phyloP scores from a whole-genome alignment of 2,329 filamentous ascomycete genomes.

The Coniochaeta pulveracea region DNA sequence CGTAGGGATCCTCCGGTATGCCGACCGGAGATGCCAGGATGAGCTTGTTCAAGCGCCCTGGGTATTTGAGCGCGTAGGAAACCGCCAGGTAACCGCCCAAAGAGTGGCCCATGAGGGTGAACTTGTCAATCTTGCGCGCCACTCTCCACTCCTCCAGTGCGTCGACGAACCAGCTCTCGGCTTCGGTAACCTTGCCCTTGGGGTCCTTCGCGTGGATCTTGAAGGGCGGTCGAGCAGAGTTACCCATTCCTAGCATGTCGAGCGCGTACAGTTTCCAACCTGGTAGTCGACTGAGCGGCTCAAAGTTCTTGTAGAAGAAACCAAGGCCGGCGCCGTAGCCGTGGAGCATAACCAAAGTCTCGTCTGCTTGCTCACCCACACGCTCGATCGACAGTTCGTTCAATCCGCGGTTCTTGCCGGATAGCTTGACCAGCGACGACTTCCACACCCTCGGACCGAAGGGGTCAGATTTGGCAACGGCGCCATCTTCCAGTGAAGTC shows the following conservation, averaged over 20 bases:
- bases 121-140: slow-evolving; percentile 78
- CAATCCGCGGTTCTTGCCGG: slow-evolving; percentile 74
- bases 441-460: slow-evolving; percentile 79
- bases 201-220: slow-evolving; percentile 73
- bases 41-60: slow-evolving; percentile 86
- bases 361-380: slow-evolving; percentile 64
- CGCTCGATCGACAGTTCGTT: slow-evolving; percentile 92
- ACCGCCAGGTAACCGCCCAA: slow-evolving; percentile 91
- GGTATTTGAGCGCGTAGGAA: slow-evolving; percentile 93
- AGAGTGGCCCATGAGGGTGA: slow-evolving; percentile 87
- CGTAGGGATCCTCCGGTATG: slow-evolving; percentile 88
- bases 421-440: slow-evolving; percentile 71
- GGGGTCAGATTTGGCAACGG: slow-evolving; percentile 49
- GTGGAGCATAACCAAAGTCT: slow-evolving; percentile 91
- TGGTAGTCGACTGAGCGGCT: slow-evolving; percentile 63
- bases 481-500: slow-evolving; percentile 23
- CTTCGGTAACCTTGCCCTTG: slow-evolving; percentile 74
- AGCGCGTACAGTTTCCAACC: slow-evolving; percentile 88
- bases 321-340: slow-evolving; percentile 93
- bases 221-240: slow-evolving; percentile 75
- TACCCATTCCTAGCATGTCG: slow-evolving; percentile 93
- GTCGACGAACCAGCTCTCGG: slow-evolving; percentile 93
- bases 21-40: slow-evolving; percentile 92
- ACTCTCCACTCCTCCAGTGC: slow-evolving; percentile 93
- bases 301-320: slow-evolving; percentile 98